Evolutionary conservation across 306 rosid genomes (phyloP), one percentile per base, ranked within the genome.

Genomic region (Benincasa hispida): DNA sequence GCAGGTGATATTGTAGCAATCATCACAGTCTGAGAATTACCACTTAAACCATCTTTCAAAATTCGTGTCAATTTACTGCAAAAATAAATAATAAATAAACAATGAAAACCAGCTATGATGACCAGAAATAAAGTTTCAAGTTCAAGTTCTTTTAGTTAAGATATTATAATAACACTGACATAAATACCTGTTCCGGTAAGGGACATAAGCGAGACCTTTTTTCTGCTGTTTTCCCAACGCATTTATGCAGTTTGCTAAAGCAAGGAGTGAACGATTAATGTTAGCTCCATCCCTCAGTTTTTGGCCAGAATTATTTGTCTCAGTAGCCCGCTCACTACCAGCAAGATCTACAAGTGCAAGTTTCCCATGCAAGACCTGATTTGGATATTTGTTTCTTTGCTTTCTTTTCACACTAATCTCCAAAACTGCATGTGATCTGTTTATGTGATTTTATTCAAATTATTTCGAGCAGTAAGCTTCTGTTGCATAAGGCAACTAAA

Each of bases 331-430:
- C 76, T 88, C 92, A 59, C 92, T 86, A 76, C 90, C 92, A 19
- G 90, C 90, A 75, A 88, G 92, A 83, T 88, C 92, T 70, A 88
- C 90, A 45, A 84, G 92, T 21, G 90, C 90, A 5, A 88, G 92
- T 84, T 86, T 88, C 72, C 90, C 92, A 9, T 78, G 84, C 84
- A 84, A 58, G 72, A 88, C 81, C 84, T 88, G 92, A 86, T 81
- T 86, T 79, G 80, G 80, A 53, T 84, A 82, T 77, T 81, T 88
- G 72, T 86, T 88, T 81, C 78, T 88, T 78, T 81, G 86, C 75
- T 88, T 88, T 69, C 90, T 86, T 77, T 84, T 84, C 32, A 88
- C 88, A 58, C 79, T 82, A 27, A 88, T 86, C 86, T 88, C 92
- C 80, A 88, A 70, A 67, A 86, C 92, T 50, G 92, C 92, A 82